Percentiles rank a stretch among this genome's conserved stretches.
These are phyloP conservation scores for Boletus bicolor DNA, from an alignment of 768 basidiomycete genomes.

Conservation along the genomic window DNA sequence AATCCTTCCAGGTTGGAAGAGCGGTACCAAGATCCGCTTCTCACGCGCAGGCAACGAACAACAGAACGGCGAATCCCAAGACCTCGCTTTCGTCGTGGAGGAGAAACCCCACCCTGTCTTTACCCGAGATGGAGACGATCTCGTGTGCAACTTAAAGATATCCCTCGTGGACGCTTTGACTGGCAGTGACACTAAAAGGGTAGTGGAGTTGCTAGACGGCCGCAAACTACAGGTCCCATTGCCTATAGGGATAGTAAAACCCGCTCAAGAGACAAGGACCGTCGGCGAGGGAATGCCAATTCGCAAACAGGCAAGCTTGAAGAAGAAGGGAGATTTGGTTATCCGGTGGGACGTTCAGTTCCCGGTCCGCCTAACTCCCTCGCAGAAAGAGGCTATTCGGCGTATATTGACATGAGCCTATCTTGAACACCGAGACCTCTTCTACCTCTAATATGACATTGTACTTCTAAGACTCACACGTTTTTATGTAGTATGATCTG, in stretches of 20 bases:
- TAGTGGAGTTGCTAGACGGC: constrained; percentile 76
- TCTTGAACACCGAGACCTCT: neutral
- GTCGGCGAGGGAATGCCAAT: constrained; percentile 89
- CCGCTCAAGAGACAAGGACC: constrained; percentile 68
- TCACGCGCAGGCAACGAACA: constrained; percentile 83
- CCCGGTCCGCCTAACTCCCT: constrained; percentile 68
- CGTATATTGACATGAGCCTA: constrained; percentile 51
- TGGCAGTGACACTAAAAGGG: constrained; percentile 50
- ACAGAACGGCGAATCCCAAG: constrained; percentile 64
- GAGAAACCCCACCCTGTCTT: constrained; percentile 85
- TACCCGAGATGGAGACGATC: constrained; percentile 78
- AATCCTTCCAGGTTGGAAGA: constrained; percentile 90
- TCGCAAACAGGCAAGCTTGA: constrained; percentile 66
- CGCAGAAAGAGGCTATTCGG: constrained; percentile 78
- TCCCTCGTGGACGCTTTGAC: constrained; percentile 82
- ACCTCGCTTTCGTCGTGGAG: constrained; percentile 96
- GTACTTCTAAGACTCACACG: constrained; percentile 10
- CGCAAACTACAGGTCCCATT: constrained; percentile 65
- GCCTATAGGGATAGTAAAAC: constrained; percentile 70
- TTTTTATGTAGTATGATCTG: constrained; percentile 2
- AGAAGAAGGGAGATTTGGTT: constrained; percentile 79
- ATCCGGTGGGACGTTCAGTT: constrained; percentile 84
- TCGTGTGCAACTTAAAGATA: constrained; percentile 57
- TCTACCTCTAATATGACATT: constrained; percentile 7
- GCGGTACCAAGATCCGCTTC: constrained; percentile 92